A percentile compares a stretch with the other conserved stretches of the same genome.
Conservation (phyloP, 805 yeast genomes). For the Saccharomyces eubayanus region DNA sequence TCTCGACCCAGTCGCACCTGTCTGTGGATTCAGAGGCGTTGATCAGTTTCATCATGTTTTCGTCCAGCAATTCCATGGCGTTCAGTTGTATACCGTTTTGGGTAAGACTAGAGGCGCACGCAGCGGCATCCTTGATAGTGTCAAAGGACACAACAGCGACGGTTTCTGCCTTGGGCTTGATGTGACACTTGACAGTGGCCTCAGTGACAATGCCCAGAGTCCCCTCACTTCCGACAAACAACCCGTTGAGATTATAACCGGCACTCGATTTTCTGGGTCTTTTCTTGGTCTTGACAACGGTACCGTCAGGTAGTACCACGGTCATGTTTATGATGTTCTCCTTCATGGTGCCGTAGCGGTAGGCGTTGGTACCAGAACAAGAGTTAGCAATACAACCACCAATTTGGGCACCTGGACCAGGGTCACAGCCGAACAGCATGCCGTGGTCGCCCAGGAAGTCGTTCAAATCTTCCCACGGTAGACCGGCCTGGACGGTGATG, state of each 20-base stretch:
- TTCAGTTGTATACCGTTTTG: conserved; percentile 57
- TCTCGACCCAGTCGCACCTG: conserved; percentile 45
- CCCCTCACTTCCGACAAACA: conserved; percentile 72
- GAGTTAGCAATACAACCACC: conserved; percentile 75
- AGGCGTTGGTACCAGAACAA: conserved; percentile 76
- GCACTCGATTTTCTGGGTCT: conserved; percentile 74
- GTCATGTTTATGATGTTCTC: conserved; percentile 62
- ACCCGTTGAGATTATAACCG: conserved; percentile 69
- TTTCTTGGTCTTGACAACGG: conserved; percentile 61
- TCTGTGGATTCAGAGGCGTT: conserved; percentile 46
- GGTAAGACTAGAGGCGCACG: conserved; percentile 55
- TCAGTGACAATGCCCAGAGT: conserved; percentile 74
- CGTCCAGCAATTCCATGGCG: conserved; percentile 70
- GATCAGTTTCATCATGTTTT: conserved; percentile 60
- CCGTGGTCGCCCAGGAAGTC: conserved; percentile 42
- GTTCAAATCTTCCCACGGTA: conserved; percentile 68
- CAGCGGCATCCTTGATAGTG: conserved; percentile 59
- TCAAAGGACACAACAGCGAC: conserved; percentile 67
- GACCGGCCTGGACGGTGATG: conserved; percentile 67
- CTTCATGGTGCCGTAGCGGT: conserved; percentile 71
- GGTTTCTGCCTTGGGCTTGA: conserved; percentile 54
- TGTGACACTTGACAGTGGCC: conserved; percentile 62
- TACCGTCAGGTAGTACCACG: conserved; percentile 75
- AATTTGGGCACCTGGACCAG: conserved; percentile 73
- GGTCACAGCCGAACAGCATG: conserved; percentile 65